Base-by-base conservation (phyloP, 345 rosid genomes). In the Draba incana region DNA sequence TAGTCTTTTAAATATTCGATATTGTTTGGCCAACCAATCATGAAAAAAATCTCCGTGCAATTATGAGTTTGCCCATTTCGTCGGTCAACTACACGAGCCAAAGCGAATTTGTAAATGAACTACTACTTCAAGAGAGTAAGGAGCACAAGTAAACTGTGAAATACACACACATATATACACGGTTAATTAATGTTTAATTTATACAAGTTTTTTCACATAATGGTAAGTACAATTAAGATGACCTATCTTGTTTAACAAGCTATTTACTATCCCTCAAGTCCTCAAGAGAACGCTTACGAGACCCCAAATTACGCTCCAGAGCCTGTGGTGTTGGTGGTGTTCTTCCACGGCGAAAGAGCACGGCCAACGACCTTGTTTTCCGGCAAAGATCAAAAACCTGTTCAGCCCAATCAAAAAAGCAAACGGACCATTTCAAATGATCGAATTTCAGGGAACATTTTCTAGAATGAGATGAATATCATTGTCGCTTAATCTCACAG, bases 341-440 rank as follows among this genome's bases (percentile, higher is more conserved):
- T 73, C 92, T 87, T 35, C 98, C 97, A 35, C 88, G 69, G 4
- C 98, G 86, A 74, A 90, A 90, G 48, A 88, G 80, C 56, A 90
- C 97, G 1, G 96, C 94, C 14, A 87, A 83, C 13, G 85, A 92
- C 79, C 95, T 87, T 81, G 85, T 85, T 68, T 85, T 94, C 14
- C 35, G 88, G 62, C 96, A 94, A 71, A 94, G 88, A 82, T 93
- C 97, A 74, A 90, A 93, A 15, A 93, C 88, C 98, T 90, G 82
- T 68, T 62, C 52, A 45, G 13, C 42, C 37, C 3, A 41, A 20
- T 39, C 37, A 50, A 7, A 2, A 35, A 35, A 56, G 20, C 42
- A 44, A 57, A 4, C 48, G 42, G 37, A 30, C 43, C 16, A 55
- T 14, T 39, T 35, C 14, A 61, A 65, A 67, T 30, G 44, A 15